Evolutionary conservation across 805 yeast species (phyloP).

Genomic region (Helenozyma baotianmanensis): DNA sequence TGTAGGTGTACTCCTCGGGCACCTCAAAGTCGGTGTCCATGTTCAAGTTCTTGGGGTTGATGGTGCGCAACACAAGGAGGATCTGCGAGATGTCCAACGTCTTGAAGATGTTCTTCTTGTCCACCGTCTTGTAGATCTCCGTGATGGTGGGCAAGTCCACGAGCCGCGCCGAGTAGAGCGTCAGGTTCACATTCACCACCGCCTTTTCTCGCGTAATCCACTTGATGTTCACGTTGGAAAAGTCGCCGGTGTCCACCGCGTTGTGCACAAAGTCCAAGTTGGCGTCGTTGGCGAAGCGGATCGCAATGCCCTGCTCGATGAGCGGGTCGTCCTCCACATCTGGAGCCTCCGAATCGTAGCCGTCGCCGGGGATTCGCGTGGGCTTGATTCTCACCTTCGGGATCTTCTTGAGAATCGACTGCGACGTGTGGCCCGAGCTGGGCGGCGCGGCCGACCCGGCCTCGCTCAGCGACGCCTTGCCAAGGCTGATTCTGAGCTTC

Average conservation of each 20-base stretch:
- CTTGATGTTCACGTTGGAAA: slow-evolving; percentile 64
- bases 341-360: slow-evolving; percentile 95
- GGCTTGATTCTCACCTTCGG: slow-evolving; percentile 53
- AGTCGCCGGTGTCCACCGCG: slow-evolving; percentile 75
- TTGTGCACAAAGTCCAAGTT: slow-evolving; percentile 69
- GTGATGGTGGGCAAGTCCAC: slow-evolving; percentile 86
- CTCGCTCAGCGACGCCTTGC: slow-evolving; percentile 4
- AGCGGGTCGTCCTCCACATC: slow-evolving; percentile 94
- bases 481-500: slow-evolving; percentile 23
- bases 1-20: slow-evolving; percentile 29
- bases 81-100: slow-evolving; percentile 84
- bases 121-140: slow-evolving; percentile 85
- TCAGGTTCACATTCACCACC: slow-evolving; percentile 61
- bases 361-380: slow-evolving; percentile 81
- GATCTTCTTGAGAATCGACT: slow-evolving; percentile 16
- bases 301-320: slow-evolving; percentile 77
- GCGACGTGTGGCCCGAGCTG: slow-evolving; percentile 3
- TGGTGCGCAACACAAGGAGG: slow-evolving; percentile 61
- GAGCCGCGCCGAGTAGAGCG: slow-evolving; percentile 73
- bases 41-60: slow-evolving; percentile 35
- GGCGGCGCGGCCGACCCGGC: not conserved
- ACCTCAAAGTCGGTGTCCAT: slow-evolving; percentile 46
- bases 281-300: slow-evolving; percentile 68
- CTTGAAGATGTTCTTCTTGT: slow-evolving; percentile 82
- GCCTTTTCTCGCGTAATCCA: slow-evolving; percentile 85